Evolutionary conservation across 805 yeast species (phyloP).

Genomic region (Yarrowia deformans): DNA sequence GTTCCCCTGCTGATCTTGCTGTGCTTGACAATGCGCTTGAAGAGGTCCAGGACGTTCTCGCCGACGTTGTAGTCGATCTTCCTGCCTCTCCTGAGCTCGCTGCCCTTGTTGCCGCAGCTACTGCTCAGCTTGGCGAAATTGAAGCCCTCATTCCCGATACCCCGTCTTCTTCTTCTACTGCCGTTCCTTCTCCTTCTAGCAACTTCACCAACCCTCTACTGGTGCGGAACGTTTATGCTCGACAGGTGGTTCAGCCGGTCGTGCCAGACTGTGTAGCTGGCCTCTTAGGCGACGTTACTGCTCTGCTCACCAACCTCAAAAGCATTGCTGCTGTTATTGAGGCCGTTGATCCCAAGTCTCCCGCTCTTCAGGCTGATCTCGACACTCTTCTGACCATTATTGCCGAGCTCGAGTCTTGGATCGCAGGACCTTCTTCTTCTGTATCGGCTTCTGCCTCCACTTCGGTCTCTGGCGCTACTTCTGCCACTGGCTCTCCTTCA

Average conservation of each 20-base stretch:
- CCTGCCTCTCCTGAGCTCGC: background rate
- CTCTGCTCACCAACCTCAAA: background rate
- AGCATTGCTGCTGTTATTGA: background rate
- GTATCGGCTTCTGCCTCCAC: background rate
- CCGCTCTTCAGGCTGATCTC: background rate
- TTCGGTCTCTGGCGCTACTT: background rate
- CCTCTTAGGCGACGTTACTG: background rate
- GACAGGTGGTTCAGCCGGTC: too few relatives aligned
- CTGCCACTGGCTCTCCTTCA: background rate
- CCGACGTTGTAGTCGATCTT: background rate
- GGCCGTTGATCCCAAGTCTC: background rate
- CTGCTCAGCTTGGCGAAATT: background rate
- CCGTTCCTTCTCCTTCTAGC: background rate
- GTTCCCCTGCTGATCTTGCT: background rate
- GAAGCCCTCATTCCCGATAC: background rate
- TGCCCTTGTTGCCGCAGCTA: background rate
- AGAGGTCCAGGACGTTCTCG: background rate
- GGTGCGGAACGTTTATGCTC: background rate
- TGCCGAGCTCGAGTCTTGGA: background rate
- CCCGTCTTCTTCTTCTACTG: background rate
- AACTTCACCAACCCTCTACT: constrained; percentile 9
- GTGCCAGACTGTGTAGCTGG: background rate
- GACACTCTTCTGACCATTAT: background rate
- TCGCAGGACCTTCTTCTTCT: background rate
- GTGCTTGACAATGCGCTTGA: background rate